These are phyloP conservation scores for Limnanthes douglasii DNA, from an alignment of 345 rosid genomes.

Conservation along the genomic window DNA sequence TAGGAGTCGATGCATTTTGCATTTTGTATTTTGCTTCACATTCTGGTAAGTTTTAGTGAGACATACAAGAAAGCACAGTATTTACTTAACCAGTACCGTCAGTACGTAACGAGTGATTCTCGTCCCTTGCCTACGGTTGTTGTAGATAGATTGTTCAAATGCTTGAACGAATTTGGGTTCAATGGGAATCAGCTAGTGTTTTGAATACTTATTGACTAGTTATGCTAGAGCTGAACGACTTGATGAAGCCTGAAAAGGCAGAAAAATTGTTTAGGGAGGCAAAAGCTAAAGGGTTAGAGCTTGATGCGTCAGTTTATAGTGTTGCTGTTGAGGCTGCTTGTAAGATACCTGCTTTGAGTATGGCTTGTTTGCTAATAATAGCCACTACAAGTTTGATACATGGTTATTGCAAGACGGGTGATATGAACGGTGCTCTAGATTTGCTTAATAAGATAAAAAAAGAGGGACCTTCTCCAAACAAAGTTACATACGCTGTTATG, in stretches of 20 bases:
- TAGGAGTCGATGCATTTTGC: conserved; percentile 25
- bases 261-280: conserved; percentile 25
- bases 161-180: conserved; percentile 23
- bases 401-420: conserved; percentile 40
- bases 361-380: conserved; percentile 29
- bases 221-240: conserved; percentile 23
- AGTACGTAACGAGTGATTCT: conserved; percentile 20
- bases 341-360: conserved; percentile 18
- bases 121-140: conserved; percentile 16
- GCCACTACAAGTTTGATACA: conserved; percentile 54
- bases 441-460: conserved; percentile 36
- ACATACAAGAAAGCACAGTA: conserved; percentile 16
- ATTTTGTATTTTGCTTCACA: conserved; percentile 44
- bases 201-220: conserved; percentile 46
- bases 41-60: conserved; percentile 21
- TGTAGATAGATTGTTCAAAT: conserved; percentile 25
- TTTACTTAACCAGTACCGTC: conserved; percentile 22
- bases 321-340: conserved; percentile 33
- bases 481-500: conserved; percentile 43
- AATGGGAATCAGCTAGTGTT: conserved; percentile 25
- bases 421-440: conserved; percentile 34
- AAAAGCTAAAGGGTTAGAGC: conserved; percentile 28
- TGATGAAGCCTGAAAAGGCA: conserved; percentile 29
- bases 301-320: conserved; percentile 28
- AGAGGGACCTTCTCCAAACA: conserved; percentile 48